Evolutionary conservation across 108 stramenopile genomes (phyloP).

Genomic region (Skeletonema costatum): DNA sequence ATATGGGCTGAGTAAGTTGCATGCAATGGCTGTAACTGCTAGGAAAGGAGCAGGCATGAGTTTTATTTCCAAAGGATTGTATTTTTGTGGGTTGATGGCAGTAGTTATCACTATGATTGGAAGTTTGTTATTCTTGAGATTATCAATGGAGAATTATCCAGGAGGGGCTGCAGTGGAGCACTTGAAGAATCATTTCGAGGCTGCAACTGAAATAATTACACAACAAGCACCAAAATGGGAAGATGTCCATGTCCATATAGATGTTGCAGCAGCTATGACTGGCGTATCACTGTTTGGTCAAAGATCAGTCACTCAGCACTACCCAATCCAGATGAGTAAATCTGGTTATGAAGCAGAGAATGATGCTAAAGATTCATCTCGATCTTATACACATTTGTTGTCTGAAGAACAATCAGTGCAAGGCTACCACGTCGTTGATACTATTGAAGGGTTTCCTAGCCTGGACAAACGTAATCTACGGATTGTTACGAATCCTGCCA

Average conservation of each 20-base stretch:
- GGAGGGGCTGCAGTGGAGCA: constrained; percentile 73
- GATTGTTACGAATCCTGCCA: constrained; percentile 61
- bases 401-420: constrained; percentile 55
- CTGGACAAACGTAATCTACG: constrained; percentile 44
- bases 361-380: neutral
- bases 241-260: constrained; percentile 67
- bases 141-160: constrained; percentile 82
- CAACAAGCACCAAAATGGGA: constrained; percentile 12
- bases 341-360: constrained; percentile 85
- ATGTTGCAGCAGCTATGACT: constrained; percentile 88
- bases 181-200: constrained; percentile 50
- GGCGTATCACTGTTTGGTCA: constrained; percentile 91
- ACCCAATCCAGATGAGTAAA: constrained; percentile 63
- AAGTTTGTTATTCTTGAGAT: constrained; percentile 65
- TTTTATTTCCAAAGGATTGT: constrained; percentile 38
- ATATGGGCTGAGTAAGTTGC: constrained; percentile 63
- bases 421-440: constrained; percentile 62
- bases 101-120: constrained; percentile 55
- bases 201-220: neutral
- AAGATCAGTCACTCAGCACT: constrained; percentile 41
- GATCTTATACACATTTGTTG: constrained; percentile 63
- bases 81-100: constrained; percentile 38
- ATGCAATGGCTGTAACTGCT: constrained; percentile 47
- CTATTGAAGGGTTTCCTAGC: constrained; percentile 68
- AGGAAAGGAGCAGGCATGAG: constrained; percentile 26